These are phyloP conservation scores for Podochytrium sp. DNA, from an alignment of 192 early-diverging fungal species.

Conservation along the genomic window DNA sequence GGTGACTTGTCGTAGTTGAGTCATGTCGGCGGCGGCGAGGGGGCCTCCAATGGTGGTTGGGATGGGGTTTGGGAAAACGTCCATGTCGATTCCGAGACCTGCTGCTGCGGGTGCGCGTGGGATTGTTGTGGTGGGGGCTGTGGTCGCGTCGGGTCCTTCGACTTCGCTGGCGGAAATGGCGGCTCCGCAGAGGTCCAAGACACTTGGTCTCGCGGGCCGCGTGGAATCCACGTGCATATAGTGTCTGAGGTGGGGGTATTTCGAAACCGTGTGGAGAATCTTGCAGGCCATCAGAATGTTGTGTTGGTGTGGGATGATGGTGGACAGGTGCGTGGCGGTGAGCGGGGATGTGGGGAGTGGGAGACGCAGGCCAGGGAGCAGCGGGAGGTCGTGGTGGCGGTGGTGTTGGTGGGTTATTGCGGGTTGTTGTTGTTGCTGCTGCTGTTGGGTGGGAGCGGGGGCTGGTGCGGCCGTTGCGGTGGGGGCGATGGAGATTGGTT, in stretches of 20 bases:
- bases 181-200: constrained; percentile 7
- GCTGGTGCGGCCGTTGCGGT: constrained; percentile 36
- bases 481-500: constrained; percentile 13
- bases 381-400: constrained; percentile 6
- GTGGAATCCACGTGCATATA: constrained; percentile 39
- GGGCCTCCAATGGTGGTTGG: neutral
- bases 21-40: neutral
- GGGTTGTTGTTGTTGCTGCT: constrained; percentile 43
- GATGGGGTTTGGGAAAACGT: neutral
- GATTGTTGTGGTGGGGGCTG: neutral
- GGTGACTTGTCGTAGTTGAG: neutral
- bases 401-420: constrained; percentile 38
- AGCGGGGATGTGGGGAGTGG: constrained; percentile 15
- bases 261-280: constrained; percentile 86
- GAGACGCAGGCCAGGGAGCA: constrained; percentile 30
- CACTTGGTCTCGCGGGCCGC: constrained; percentile 10
- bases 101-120: neutral
- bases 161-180: constrained; percentile 9
- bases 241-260: constrained; percentile 83
- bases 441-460: constrained; percentile 11
- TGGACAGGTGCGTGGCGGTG: constrained; percentile 17
- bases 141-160: neutral
- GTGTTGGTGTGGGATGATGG: constrained; percentile 76
- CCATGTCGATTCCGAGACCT: neutral
- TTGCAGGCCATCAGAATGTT: constrained; percentile 83